Conservation (phyloP, 2,329 filamentous ascomycete genomes). For the Fusarium foetens region DNA sequence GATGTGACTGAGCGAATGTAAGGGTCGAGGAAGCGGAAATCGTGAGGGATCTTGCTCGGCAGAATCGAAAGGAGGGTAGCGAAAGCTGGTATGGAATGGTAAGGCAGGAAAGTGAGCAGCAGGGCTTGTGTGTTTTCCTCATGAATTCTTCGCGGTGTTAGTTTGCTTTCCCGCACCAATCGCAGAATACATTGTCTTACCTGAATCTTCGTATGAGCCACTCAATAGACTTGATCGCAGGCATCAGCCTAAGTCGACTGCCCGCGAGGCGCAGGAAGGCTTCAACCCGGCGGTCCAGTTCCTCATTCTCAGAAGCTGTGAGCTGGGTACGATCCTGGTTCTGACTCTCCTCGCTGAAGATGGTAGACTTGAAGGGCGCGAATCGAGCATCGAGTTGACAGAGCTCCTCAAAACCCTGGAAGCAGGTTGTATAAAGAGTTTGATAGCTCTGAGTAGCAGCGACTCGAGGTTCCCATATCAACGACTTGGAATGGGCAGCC, state of each 20-base stretch:
- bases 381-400: slow-evolving; percentile 89
- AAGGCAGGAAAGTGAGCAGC: slow-evolving; percentile 89
- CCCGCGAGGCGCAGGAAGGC: slow-evolving; percentile 85
- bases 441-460: slow-evolving; percentile 92
- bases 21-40: slow-evolving; percentile 86
- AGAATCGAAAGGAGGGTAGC: slow-evolving; percentile 87
- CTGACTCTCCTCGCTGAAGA: slow-evolving; percentile 96
- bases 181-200: slow-evolving; percentile 58
- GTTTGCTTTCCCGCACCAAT: background rate
- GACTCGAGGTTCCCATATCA: slow-evolving; percentile 89
- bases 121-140: slow-evolving; percentile 86
- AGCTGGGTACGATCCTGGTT: slow-evolving; percentile 87
- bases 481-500: slow-evolving; percentile 88
- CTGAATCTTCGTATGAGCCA: slow-evolving; percentile 93
- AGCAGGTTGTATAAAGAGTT: slow-evolving; percentile 85
- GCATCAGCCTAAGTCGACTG: slow-evolving; percentile 81
- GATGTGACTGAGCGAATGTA: slow-evolving; percentile 82
- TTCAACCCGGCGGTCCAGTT: slow-evolving; percentile 81
- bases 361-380: slow-evolving; percentile 73
- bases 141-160: slow-evolving; percentile 72
- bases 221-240: slow-evolving; percentile 90
- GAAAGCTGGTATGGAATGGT: slow-evolving; percentile 88
- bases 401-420: slow-evolving; percentile 90
- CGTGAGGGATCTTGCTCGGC: slow-evolving; percentile 75
- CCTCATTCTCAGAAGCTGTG: slow-evolving; percentile 81